Evolutionary conservation across 78 protist species (phyloP).

Genomic region (Monosiga brevicollis): DNA sequence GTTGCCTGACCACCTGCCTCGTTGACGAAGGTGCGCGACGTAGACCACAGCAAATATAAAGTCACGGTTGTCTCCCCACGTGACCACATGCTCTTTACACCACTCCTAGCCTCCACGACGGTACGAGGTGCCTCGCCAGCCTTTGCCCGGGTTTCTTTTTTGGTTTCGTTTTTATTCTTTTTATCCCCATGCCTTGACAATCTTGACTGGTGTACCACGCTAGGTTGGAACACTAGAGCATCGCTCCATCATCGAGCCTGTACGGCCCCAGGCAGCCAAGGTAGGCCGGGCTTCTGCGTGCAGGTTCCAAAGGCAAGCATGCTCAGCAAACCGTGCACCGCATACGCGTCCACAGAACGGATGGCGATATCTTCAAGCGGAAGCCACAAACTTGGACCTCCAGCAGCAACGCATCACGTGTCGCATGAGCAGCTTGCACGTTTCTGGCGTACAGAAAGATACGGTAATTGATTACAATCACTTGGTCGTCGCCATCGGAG

Average conservation of each 20-base stretch:
- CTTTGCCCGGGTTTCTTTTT: too few species aligned
- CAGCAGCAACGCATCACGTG: neutral
- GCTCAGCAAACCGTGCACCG: too few species aligned
- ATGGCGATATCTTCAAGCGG: conserved; percentile 25
- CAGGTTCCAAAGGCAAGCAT: too few species aligned
- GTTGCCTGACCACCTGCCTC: too few species aligned
- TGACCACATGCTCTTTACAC: conserved; percentile 41
- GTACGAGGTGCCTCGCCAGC: neutral
- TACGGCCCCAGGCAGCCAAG: conserved; percentile 8
- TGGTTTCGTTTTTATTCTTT: too few species aligned
- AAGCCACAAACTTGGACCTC: neutral
- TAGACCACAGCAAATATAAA: conserved; percentile 16
- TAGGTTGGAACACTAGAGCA: conserved; percentile 49
- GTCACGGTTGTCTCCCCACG: conserved; percentile 28
- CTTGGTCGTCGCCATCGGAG: too few species aligned
- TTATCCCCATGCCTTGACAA: too few species aligned
- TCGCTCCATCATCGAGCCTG: conserved; percentile 36
- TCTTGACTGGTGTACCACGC: too few species aligned
- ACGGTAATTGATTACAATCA: too few species aligned
- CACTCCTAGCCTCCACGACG: conserved; percentile 32
- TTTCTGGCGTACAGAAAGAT: too few species aligned
- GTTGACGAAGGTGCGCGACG: too few species aligned
- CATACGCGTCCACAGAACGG: neutral
- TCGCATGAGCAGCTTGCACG: too few species aligned
- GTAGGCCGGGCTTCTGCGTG: neutral